Base-by-base conservation (phyloP, 2,329 filamentous ascomycete species). In the Sporothrix variecibatus region DNA sequence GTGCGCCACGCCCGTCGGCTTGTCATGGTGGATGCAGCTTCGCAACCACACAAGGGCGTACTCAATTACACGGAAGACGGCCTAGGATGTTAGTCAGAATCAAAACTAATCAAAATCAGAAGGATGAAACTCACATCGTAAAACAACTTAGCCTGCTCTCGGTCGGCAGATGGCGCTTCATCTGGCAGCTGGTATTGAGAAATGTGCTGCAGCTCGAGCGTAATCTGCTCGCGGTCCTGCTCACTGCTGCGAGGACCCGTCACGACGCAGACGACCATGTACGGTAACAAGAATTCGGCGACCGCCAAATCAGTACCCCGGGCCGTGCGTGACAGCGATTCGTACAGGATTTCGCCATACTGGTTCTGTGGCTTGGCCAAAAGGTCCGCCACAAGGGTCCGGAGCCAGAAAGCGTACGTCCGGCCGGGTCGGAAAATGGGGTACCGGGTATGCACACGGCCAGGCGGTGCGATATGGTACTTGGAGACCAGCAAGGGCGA, bases 1-100 rank as follows among this genome's bases (percentile, higher is more conserved):
- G 78, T 81, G 86, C 74, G 81, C 81, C 77, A 86, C 82, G 28
- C 74, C 75, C 85, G 86, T 85, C 23, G 80, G 78, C 72, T 89
- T 89, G 81, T 94, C 97, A 72, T 92, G 89, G 78, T 97, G 94
- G 31, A 97, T 85, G 94, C 95, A 99, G 76, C 92, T 85, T 20
- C 76, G 76, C 51, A 75, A 75, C 95, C 96, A 99, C 76, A 92
- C 89, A 79, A 94, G 94, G 75, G 95, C 89, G 81, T 99, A 98
- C 81, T 99, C 97, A 0, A 99, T 87, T 3, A 97, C 89, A 65
- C 92, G 90, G 81, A 99, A 99, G 1, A 98, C 91, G 73, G 93
- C 94, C 93, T 96, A 73, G 28, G 46, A 71, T 20, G 2, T n/a
- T 40, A 34, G 53, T 5, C 28, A 2, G 17, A 38, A 28, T 1